Evolutionary conservation across 495 filamentous ascomycete species (phyloP).

Genomic region (Aspergillus affinis): DNA sequence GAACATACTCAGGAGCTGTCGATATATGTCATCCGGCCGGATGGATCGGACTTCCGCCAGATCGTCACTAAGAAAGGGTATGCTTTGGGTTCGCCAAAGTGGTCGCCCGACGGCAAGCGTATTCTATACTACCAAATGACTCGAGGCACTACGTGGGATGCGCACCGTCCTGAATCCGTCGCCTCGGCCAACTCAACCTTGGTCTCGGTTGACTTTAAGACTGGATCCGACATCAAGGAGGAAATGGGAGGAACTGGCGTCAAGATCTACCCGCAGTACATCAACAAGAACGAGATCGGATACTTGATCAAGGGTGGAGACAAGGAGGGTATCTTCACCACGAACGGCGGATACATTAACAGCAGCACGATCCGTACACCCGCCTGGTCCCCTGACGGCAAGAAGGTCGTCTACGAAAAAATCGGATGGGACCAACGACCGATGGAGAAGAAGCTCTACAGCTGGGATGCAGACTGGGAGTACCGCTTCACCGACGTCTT

Average conservation of each 20-base stretch:
- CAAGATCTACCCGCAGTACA: constrained; percentile 29
- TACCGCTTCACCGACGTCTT: constrained; percentile 39
- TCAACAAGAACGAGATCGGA: constrained; percentile 20
- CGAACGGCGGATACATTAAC: constrained; percentile 18
- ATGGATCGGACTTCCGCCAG: constrained; percentile 29
- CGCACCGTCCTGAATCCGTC: constrained; percentile 26
- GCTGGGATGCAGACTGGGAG: constrained; percentile 33
- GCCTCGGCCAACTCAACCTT: constrained; percentile 20
- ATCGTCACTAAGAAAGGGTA: constrained; percentile 17
- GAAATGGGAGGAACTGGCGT: constrained; percentile 21
- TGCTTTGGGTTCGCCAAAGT: constrained; percentile 28
- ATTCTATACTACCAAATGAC: constrained; percentile 34
- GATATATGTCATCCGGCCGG: constrained; percentile 28
- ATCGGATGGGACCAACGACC: constrained; percentile 24
- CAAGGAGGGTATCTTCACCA: constrained; percentile 25
- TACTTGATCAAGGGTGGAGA: constrained; percentile 27
- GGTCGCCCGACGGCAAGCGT: constrained; percentile 28
- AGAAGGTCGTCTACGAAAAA: constrained; percentile 31
- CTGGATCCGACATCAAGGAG: constrained; percentile 18
- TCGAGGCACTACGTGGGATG: constrained; percentile 26
- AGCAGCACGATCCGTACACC: constrained; percentile 26
- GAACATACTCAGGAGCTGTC: constrained; percentile 34
- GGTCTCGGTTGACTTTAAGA: constrained; percentile 26
- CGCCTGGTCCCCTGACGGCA: constrained; percentile 30
- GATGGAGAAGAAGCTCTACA: constrained; percentile 28